Evolutionary conservation across 106 monocot species (phyloP), one percentile per base, ranked within the genome.

Genomic region (Apostasia shenzhenica): DNA sequence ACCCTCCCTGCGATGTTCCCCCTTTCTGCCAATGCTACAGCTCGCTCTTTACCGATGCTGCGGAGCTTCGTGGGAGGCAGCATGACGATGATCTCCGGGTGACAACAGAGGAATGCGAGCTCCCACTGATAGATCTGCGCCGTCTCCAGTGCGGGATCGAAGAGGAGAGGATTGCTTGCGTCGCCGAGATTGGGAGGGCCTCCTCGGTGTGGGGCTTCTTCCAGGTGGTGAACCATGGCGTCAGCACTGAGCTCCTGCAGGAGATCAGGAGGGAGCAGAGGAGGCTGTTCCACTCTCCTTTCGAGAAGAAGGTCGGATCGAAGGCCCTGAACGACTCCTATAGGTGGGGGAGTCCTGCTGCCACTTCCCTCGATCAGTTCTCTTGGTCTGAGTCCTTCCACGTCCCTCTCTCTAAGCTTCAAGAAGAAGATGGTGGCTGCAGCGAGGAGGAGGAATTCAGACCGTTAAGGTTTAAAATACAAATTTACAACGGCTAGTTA

Each of bases 331-430:
- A 95, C 48, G 71, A 88, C 57, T 86, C 86, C 2, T 95, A 91
- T 58, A 44, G 83, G 53, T 95, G 95, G 95, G 95, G 91, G 2
- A 86, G 69, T 59, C 91, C 91, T 5, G 67, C 80, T 1, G 95
- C 86, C 11, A 81, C 80, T 2, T 80, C 78, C 37, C 65, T 75
- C 12, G 42, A 67, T 8, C 95, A 91, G 81, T 82, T 91, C 79
- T 91, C 91, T 8, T 95, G 95, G 91, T 95, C 91, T 2, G 95
- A 94, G 45, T 87, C 94, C 12, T 94, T 88, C 75, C 94, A 94
- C 66, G 74, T 94, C 44, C 94, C 90, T 47, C 77, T 94, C 13
- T 66, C 80, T 3, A 78, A 77, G 55, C 74, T 91, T 69, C 85
- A 73, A 6, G 78, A 67, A 46, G 57, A 68, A 13, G 26, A 26